phyloP scores from a whole-genome alignment of 108 stramenopile genomes.

The Licmophora abbreviata region DNA sequence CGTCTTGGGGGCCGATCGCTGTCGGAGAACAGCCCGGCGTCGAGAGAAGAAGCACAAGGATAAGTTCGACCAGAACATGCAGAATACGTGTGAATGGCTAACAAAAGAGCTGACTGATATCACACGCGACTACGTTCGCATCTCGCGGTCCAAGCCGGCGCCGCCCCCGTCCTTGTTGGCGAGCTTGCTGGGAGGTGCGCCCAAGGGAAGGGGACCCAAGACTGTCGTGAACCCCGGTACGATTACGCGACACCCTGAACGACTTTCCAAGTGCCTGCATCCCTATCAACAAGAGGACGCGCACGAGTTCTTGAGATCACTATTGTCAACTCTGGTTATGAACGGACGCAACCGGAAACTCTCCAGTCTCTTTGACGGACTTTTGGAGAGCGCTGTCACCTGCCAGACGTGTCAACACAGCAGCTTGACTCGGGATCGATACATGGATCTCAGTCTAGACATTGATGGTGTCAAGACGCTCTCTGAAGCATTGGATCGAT shows the following conservation, averaged over 20 bases:
- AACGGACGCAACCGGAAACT: conserved; percentile 73
- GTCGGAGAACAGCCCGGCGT: not conserved
- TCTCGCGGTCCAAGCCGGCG: too few relatives aligned
- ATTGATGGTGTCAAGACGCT: conserved; percentile 48
- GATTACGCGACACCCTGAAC: conserved; percentile 74
- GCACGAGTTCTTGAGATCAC: conserved; percentile 77
- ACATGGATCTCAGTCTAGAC: conserved; percentile 83
- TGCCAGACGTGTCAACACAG: conserved; percentile 65
- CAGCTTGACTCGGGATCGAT: conserved; percentile 73
- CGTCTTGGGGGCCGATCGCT: conserved; percentile 19
- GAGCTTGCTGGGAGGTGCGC: conserved; percentile 3
- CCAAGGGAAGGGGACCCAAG: too few relatives aligned
- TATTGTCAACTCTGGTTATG: conserved; percentile 75
- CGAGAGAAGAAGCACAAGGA: conserved; percentile 2
- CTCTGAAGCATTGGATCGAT: conserved; percentile 56
- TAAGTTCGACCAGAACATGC: conserved; percentile 18
- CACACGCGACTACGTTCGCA: conserved; percentile 51
- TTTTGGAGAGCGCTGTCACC: conserved; percentile 77
- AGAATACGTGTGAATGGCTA: conserved; percentile 59
- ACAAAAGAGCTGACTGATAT: conserved; percentile 68
- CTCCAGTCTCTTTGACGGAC: conserved; percentile 77
- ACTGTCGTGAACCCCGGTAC: conserved; percentile 63
- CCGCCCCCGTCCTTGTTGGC: not conserved
- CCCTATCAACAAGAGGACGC: conserved; percentile 87
- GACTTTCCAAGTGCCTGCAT: conserved; percentile 58